Evolutionary conservation across 441 rosid genomes (phyloP), one percentile per base, ranked within the genome.

Genomic region (Geranium incanum): DNA sequence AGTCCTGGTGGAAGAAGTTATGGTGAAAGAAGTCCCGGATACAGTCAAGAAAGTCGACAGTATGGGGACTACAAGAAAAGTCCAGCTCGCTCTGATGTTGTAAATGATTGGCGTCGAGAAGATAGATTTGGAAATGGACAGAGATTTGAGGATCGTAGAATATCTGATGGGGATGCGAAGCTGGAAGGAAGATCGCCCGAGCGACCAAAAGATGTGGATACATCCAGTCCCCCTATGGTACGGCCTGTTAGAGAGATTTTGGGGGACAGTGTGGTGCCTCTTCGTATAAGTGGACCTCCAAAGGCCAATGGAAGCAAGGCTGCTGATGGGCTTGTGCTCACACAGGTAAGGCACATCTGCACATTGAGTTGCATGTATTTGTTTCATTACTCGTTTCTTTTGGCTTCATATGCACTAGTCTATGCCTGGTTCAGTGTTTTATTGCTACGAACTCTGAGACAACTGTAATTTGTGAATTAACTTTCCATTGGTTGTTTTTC

Each of bases 201-300:
- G 59, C 87, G 76, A 65, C 78, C 76, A 18, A 87, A 88, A 79
- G 97, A 87, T 76, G 7, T 82, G 57, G 91, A 80, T 39, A 76
- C 87, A 65, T 84, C 91, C 70, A 90, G 96, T 70, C 92, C 97
- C 67, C 98, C 97, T 50, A 73, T 86, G 19, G 83, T 82, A 66
- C 88, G 89, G 3, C 98, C 99, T 13, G 93, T 95, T 67, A 86
- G 98, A 77, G 99, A 92, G 86, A 92, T 95, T 82, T 81, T 95
- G 79, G 95, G 96, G 70, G 98, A 91, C 75, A 89, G 78, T 76
- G 81, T 89, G 71, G 72, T 86, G 79, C 98, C 98, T 74, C 93
- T 92, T 78, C 86, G 93, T 70, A 84, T 95, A 70, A 80, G 76
- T 71, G 98, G 92, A 80, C 98, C 97, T 78, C 97, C 91, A 70